phyloP scores from a whole-genome alignment of 495 filamentous ascomycete species.

The Daldinia grandis region DNA sequence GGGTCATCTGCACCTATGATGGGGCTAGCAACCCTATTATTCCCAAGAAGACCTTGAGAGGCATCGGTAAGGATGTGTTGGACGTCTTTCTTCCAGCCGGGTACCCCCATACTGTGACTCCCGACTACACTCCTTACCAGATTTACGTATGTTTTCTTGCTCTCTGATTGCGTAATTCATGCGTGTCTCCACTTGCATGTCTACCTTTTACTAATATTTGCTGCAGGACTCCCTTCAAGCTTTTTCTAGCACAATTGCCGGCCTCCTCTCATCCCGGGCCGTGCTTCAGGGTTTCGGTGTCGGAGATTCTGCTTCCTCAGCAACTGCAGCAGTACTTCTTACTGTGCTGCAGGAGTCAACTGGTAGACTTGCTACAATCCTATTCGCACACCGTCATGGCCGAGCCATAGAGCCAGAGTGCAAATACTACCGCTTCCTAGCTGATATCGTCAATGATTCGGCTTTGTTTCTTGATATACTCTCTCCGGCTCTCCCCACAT shows the following conservation, averaged over 20 bases:
- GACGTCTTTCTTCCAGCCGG: slow-evolving; percentile 91
- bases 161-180: neutral
- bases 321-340: slow-evolving; percentile 86
- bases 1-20: slow-evolving; percentile 28
- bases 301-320: slow-evolving; percentile 83
- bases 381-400: slow-evolving; percentile 87
- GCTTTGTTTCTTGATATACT: slow-evolving; percentile 91
- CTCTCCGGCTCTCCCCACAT: slow-evolving; percentile 78
- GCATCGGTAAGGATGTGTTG: slow-evolving; percentile 53
- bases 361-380: slow-evolving; percentile 85
- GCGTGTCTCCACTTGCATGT: neutral
- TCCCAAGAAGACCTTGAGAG: slow-evolving; percentile 17
- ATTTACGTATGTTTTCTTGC: slow-evolving; percentile 46
- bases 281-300: slow-evolving; percentile 94
- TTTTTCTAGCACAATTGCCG: slow-evolving; percentile 92
- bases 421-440: slow-evolving; percentile 89
- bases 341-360: slow-evolving; percentile 86
- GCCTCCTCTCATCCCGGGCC: slow-evolving; percentile 85
- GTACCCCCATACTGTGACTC: slow-evolving; percentile 88
- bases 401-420: slow-evolving; percentile 92
- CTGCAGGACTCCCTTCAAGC: slow-evolving; percentile 85
- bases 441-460: slow-evolving; percentile 91
- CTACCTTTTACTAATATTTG: slow-evolving; percentile 5
- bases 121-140: slow-evolving; percentile 84
- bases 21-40: slow-evolving; percentile 13